Evolutionary conservation across 2,329 filamentous ascomycete species (phyloP), one percentile per base, ranked within the genome.

Genomic region (Pestalotiopsis sp.): DNA sequence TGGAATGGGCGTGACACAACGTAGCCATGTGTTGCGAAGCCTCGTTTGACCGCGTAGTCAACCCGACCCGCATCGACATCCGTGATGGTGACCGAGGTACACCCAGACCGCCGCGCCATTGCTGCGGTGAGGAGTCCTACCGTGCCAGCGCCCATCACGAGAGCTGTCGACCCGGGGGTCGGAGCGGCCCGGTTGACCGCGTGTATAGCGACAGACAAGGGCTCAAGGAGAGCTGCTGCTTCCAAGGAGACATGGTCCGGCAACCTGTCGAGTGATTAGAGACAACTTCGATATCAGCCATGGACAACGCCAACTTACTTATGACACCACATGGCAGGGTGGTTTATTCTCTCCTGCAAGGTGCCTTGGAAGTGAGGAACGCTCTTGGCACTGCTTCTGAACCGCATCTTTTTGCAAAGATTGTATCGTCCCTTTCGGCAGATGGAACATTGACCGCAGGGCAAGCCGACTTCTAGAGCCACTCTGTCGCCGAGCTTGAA

Each of bases 121-220:
- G 87, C 88, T 3, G 89, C 88, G 13, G 87, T 90, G 59, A 91
- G 80, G 3, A 91, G 80, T 1, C 90, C 90, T 38, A 92, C 86
- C 1, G 90, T 87, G 17, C 89, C 90, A 12, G 89, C 88, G 17
- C 90, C 90, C n/a, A 91, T 85, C 36, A 92, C 85, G n/a, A 91
- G 79, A 3, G 87, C 86, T 1, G 85, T 87, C 3, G 86, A 87
- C 6, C 86, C 86, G 0, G 87, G 83, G 11, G 82, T 77, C 2
- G 84, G 84, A 38, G 76, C 79, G 13, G 87, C 87, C 41, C 88
- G 82, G 74, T 89, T 89, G 67, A 89, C 81, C 3, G 88, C 86
- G 72, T 90, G 89, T 62, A 90, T 87, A 23, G 87, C 88, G 25
- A 91, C 89, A 0, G 87, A 88, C 4, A 91, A 80, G 1, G 88